Base-by-base conservation (phyloP, 352 stramenopile genomes). In the Phytophthora tentaculata region DNA sequence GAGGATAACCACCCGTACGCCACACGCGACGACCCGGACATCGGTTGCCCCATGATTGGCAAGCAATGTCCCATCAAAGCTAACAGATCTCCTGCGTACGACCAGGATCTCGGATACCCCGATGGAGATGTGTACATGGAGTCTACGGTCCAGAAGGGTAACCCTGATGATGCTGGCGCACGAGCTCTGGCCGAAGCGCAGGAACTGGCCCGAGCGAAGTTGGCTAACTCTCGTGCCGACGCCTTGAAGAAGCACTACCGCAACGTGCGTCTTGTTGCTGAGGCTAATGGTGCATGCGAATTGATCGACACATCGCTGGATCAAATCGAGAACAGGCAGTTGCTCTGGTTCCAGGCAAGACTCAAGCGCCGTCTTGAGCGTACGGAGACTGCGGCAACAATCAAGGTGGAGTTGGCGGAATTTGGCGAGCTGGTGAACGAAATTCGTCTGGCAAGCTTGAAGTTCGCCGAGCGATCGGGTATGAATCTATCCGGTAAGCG, bases 61-160 rank as follows among this genome's bases (percentile, higher is more conserved):
- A 97, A 97, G 59, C 90, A 97, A 58, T 97, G 91, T 67, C 91
- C 91, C 12, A 86, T 97, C 56, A 96, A 95, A 67, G 91, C 91
- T 1, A 89, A 97, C 64, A 80, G 68, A 49, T 41, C 77, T 24
- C 88, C 88, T 28, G 62, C 82, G 10, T 98, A 98, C 61, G 78
- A 78, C 47, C 43, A 90, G 19, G 88, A 97, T 49, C 80, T 95
- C 28, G 92, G 92, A 13, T 95, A 86, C 63, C 86, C 92, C 3
- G 86, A 92, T 48, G 80, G 79, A 16, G 88, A 94, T 43, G 84
- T 89, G 22, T 96, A 94, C 73, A 80, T 91, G 67, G 73, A 94
- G 49, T 89, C 81, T 2, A 79, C 65, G 0, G 85, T 95, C 6
- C 66, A 89, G 44, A 93, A 92, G 69, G 76, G 83, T 62, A 80